Conservation (phyloP, 2,329 filamentous ascomycete genomes). For the Pestalotiopsis fici region DNA sequence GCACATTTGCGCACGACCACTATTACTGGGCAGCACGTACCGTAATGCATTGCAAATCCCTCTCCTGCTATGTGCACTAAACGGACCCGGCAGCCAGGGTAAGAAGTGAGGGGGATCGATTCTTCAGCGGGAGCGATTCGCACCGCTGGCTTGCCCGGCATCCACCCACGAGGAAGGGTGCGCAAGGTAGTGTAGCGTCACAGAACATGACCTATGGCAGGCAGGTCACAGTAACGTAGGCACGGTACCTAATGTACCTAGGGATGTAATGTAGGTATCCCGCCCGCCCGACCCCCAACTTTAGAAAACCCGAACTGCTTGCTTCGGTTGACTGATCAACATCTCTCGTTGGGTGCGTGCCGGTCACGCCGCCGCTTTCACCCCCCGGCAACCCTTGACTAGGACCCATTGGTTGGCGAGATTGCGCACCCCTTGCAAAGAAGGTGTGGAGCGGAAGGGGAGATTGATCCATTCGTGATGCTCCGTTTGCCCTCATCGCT, state of each 20-base stretch:
- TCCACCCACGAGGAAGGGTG: background rate
- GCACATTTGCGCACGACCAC: background rate
- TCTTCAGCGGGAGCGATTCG: constrained; percentile 7
- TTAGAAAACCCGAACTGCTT: background rate
- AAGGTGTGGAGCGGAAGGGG: background rate
- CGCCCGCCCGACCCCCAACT: background rate
- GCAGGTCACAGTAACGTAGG: background rate
- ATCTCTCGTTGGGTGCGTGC: background rate
- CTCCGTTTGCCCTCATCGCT: background rate
- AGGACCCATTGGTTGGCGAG: constrained; percentile 1
- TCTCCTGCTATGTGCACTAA: no score
- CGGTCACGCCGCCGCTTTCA: background rate
- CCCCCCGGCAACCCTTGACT: background rate
- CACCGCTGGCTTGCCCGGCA: background rate
- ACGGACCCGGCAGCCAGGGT: background rate
- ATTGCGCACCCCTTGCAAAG: background rate
- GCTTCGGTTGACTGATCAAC: background rate
- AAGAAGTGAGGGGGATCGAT: background rate
- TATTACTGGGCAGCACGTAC: background rate
- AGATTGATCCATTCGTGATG: background rate
- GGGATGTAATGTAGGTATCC: background rate
- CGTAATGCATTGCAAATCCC: background rate
- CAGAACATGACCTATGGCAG: background rate
- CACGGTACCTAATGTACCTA: no score
- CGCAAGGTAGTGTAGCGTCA: background rate